Conservation (phyloP, 495 filamentous ascomycete species). For the Penicillium bialowiezense region DNA sequence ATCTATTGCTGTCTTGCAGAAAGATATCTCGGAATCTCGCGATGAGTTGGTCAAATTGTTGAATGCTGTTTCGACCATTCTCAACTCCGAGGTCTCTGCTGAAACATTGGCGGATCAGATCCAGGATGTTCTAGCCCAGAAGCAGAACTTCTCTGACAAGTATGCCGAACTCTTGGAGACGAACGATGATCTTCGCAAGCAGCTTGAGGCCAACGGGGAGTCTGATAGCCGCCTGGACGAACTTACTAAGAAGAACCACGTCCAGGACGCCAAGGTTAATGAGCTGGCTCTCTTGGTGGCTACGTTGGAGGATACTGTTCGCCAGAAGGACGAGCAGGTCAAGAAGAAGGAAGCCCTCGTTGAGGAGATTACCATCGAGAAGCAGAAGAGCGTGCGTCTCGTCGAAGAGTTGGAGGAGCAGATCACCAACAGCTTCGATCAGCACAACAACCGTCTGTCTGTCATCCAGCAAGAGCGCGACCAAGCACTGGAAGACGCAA, state of each 20-base stretch:
- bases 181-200: constrained; percentile 48
- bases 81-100: constrained; percentile 48
- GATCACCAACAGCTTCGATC: constrained; percentile 89
- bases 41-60: constrained; percentile 65
- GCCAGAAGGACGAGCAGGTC: constrained; percentile 69
- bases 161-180: constrained; percentile 42
- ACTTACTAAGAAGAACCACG: constrained; percentile 31
- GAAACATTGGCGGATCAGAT: constrained; percentile 47
- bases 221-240: constrained; percentile 37
- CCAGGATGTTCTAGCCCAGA: constrained; percentile 42
- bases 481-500: constrained; percentile 48
- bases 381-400: constrained; percentile 81
- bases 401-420: constrained; percentile 98
- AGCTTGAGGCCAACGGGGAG: constrained; percentile 49
- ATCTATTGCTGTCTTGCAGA: constrained; percentile 58
- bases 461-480: constrained; percentile 57
- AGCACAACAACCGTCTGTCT: constrained; percentile 83
- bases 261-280: constrained; percentile 45
- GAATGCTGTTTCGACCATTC: constrained; percentile 43
- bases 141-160: constrained; percentile 45
- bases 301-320: constrained; percentile 57
- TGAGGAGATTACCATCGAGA: constrained; percentile 56
- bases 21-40: constrained; percentile 67
- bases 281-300: constrained; percentile 53
- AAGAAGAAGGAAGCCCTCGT: constrained; percentile 65